These are phyloP conservation scores for Batkoa obscura DNA, from an alignment of 371 early-diverging fungal genomes.

Conservation along the genomic window DNA sequence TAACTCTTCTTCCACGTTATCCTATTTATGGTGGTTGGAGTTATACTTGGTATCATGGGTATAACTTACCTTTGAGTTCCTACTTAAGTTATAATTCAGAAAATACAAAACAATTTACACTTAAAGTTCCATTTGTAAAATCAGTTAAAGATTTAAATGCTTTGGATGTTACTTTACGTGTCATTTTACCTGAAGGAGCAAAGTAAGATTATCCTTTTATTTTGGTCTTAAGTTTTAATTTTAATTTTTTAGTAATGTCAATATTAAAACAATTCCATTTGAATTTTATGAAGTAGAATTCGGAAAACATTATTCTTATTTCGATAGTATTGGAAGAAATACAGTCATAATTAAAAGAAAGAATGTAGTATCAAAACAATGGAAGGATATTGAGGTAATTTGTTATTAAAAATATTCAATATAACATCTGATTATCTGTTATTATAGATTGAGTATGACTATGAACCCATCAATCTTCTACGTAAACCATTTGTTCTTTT, in stretches of 20 bases:
- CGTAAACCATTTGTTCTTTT: background rate
- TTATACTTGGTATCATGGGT: slow-evolving; percentile 85
- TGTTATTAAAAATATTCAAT: background rate
- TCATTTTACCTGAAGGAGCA: slow-evolving; percentile 88
- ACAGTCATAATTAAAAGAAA: slow-evolving; percentile 32
- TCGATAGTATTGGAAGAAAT: slow-evolving; percentile 55
- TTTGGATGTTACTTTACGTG: slow-evolving; percentile 16
- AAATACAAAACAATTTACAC: slow-evolving; percentile 32
- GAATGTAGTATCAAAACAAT: slow-evolving; percentile 39
- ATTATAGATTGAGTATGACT: slow-evolving; percentile 4
- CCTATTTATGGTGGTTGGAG: slow-evolving; percentile 93
- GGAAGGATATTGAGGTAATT: slow-evolving; percentile 19
- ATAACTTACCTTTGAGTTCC: slow-evolving; percentile 40
- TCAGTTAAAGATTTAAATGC: slow-evolving; percentile 33
- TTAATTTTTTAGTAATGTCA: slow-evolving; percentile 16
- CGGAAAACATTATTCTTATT: slow-evolving; percentile 31
- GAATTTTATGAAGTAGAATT: slow-evolving; percentile 19
- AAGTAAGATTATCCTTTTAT: slow-evolving; percentile 20
- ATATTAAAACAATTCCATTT: slow-evolving; percentile 32
- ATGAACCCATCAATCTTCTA: background rate
- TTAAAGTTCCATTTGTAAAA: slow-evolving; percentile 37
- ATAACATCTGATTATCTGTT: background rate
- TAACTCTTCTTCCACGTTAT: slow-evolving; percentile 70
- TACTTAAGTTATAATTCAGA: slow-evolving; percentile 25
- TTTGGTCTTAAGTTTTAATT: background rate